Conservation (phyloP, 257 asterid species). For the Dorcoceras hygrometricum region DNA sequence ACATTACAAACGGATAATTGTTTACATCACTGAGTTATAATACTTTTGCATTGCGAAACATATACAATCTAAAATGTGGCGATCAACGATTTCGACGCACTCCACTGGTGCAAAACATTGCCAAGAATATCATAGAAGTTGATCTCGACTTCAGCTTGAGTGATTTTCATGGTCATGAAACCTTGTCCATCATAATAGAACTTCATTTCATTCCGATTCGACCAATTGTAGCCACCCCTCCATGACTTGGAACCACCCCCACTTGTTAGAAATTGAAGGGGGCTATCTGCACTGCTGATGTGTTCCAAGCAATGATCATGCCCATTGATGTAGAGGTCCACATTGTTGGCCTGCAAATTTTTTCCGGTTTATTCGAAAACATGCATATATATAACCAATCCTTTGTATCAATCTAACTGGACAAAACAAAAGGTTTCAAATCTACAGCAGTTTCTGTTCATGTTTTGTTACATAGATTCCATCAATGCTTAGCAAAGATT, state of each 20-base stretch:
- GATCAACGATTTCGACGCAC: slow-evolving; percentile 27
- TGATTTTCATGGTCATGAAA: slow-evolving; percentile 40
- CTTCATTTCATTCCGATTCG: slow-evolving; percentile 28
- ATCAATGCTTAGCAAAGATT: too few species aligned
- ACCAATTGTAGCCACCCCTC: slow-evolving; percentile 30
- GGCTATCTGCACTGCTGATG: slow-evolving; percentile 36
- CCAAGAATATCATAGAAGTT: slow-evolving; percentile 42
- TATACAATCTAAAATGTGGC: slow-evolving; percentile 17
- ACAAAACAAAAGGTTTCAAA: too few species aligned
- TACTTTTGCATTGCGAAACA: background rate
- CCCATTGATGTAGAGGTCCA: slow-evolving; percentile 53
- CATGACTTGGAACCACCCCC: slow-evolving; percentile 50
- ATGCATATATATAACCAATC: too few species aligned
- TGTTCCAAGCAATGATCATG: slow-evolving; percentile 53
- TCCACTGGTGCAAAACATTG: slow-evolving; percentile 38
- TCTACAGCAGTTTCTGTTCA: too few species aligned
- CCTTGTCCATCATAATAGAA: slow-evolving; percentile 51
- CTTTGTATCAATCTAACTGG: too few species aligned
- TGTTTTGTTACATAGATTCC: too few species aligned
- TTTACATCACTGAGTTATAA: background rate
- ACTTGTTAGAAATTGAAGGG: slow-evolving; percentile 40
- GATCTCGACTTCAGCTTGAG: slow-evolving; percentile 26
- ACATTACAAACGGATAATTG: too few species aligned
- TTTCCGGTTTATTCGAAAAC: too few species aligned
- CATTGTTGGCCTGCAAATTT: too few species aligned